Conservation (phyloP, 1,139 yeast species). For the Candida sp. region DNA sequence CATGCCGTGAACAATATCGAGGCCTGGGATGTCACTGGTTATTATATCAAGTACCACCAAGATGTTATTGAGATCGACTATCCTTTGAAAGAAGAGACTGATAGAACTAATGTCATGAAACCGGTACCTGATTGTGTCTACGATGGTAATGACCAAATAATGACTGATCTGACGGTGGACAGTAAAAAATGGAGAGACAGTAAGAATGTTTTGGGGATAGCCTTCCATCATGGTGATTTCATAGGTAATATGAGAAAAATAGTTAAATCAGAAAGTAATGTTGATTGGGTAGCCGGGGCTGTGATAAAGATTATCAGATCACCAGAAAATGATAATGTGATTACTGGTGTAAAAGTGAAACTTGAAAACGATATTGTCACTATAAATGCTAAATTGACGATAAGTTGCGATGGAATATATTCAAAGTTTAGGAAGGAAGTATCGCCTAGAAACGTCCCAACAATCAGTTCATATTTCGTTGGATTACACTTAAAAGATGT, state of each 20-base stretch:
- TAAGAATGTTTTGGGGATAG: slow-evolving; percentile 69
- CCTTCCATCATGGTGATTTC: slow-evolving; percentile 92
- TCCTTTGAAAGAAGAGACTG: slow-evolving; percentile 56
- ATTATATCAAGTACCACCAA: slow-evolving; percentile 68
- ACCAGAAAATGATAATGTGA: slow-evolving; percentile 46
- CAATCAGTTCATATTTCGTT: slow-evolving; percentile 78
- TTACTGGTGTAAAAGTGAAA: slow-evolving; percentile 64
- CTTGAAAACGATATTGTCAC: slow-evolving; percentile 15
- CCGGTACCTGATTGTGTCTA: slow-evolving; percentile 55
- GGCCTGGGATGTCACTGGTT: slow-evolving; percentile 78
- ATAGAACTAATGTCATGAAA: slow-evolving; percentile 36
- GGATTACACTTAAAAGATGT: slow-evolving; percentile 79
- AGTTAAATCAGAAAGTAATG: slow-evolving; percentile 65
- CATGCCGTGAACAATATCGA: slow-evolving; percentile 78
- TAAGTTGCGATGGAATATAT: slow-evolving; percentile 92
- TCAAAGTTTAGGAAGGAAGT: slow-evolving; percentile 85
- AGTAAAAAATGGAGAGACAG: slow-evolving; percentile 54
- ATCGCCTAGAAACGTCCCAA: slow-evolving; percentile 54
- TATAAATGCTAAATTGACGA: slow-evolving; percentile 60
- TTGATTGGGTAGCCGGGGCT: slow-evolving; percentile 78
- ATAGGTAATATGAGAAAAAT: slow-evolving; percentile 71
- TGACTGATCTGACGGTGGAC: slow-evolving; percentile 46
- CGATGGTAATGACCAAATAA: slow-evolving; percentile 54
- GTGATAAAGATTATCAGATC: slow-evolving; percentile 60
- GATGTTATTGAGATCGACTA: slow-evolving; percentile 61